phyloP scores from a whole-genome alignment of 345 rosid species.

The Salix viminalis region DNA sequence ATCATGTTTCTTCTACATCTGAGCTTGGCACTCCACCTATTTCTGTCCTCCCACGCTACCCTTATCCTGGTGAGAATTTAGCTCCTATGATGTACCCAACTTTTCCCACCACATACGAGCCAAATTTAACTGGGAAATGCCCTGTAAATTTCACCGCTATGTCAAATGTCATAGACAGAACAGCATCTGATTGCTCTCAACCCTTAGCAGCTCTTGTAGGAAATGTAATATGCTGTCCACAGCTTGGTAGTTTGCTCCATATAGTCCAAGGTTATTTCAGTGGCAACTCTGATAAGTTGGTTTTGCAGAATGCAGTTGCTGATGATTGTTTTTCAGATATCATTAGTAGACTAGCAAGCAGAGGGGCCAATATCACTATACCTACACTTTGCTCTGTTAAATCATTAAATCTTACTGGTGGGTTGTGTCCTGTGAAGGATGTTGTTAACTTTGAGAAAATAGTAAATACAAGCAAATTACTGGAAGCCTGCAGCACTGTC shows the following conservation, averaged over 20 bases:
- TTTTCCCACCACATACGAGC: constrained; percentile 72
- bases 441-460: constrained; percentile 54
- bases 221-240: constrained; percentile 94
- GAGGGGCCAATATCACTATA: constrained; percentile 70
- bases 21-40: constrained; percentile 70
- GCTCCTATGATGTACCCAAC: constrained; percentile 89
- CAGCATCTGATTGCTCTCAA: constrained; percentile 81
- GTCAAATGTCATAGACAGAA: constrained; percentile 54
- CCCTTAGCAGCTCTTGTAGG: constrained; percentile 81
- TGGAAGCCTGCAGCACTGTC: constrained; percentile 72
- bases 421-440: constrained; percentile 81
- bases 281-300: constrained; percentile 63
- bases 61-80: constrained; percentile 50
- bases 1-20: constrained; percentile 43
- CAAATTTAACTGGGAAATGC: constrained; percentile 83
- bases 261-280: constrained; percentile 67
- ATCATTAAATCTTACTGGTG: constrained; percentile 81
- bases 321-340: constrained; percentile 95
- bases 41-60: constrained; percentile 61
- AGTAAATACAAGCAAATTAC: constrained; percentile 70
- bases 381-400: constrained; percentile 73
- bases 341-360: constrained; percentile 71
- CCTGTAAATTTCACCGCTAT: constrained; percentile 75
- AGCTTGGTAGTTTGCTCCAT: constrained; percentile 74
- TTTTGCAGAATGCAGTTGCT: constrained; percentile 59